Conservation (phyloP, 2,329 filamentous ascomycete genomes). For the Harringtonia aguacate region DNA sequence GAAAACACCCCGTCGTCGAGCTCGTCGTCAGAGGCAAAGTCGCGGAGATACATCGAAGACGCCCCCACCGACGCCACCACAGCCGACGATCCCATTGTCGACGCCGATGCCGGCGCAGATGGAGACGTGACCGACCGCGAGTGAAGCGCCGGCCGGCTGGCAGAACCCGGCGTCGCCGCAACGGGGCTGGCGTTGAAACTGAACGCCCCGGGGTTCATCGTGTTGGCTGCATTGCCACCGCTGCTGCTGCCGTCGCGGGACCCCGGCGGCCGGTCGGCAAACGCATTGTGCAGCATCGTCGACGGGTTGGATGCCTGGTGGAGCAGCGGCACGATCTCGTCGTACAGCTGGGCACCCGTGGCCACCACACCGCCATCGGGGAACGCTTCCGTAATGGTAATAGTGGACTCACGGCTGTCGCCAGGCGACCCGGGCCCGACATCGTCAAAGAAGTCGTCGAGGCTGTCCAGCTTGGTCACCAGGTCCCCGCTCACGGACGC, state of each 20-base stretch:
- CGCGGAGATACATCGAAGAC: constrained; percentile 43
- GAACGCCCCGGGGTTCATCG: constrained; percentile 54
- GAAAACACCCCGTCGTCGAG: constrained; percentile 63
- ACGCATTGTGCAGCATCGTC: constrained; percentile 77
- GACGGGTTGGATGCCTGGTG: constrained; percentile 74
- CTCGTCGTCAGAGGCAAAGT: constrained; percentile 69
- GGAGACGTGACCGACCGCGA: constrained; percentile 79
- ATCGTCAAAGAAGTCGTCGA: constrained; percentile 77
- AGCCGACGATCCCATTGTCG: background rate
- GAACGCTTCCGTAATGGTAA: background rate
- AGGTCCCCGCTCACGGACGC: constrained; percentile 66
- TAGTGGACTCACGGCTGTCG: background rate
- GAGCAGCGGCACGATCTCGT: constrained; percentile 83
- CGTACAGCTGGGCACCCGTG: constrained; percentile 73
- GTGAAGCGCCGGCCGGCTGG: constrained; percentile 58
- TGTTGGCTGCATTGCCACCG: constrained; percentile 26
- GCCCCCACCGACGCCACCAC: constrained; percentile 65
- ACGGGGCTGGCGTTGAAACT: constrained; percentile 12
- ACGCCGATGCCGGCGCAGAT: constrained; percentile 37
- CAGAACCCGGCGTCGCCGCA: constrained; percentile 10
- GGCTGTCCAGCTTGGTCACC: constrained; percentile 65
- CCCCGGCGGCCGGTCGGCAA: constrained; percentile 60
- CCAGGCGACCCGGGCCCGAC: constrained; percentile 46
- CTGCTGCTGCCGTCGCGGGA: constrained; percentile 42
- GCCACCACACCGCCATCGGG: constrained; percentile 28